Conservation (phyloP, 2,329 filamentous ascomycete genomes). For the Fusarium sp. region DNA sequence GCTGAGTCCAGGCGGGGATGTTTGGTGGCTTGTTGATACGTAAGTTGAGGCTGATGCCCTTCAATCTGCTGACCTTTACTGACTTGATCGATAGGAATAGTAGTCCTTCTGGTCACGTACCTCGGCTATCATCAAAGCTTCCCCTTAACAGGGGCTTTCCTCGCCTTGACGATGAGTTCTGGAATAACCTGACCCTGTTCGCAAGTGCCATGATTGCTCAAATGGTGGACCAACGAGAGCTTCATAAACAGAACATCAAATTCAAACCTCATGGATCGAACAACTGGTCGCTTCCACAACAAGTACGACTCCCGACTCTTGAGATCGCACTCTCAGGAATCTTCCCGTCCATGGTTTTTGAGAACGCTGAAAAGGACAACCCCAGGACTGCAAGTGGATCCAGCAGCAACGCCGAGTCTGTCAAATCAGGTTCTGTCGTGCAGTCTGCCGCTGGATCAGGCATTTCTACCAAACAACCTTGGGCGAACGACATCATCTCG, state of each 20-base stretch:
- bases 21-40: constrained; percentile 80
- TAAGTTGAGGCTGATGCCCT: constrained; percentile 51
- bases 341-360: constrained; percentile 52
- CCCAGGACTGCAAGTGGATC: constrained; percentile 9
- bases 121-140: constrained; percentile 54
- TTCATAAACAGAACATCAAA: constrained; percentile 59
- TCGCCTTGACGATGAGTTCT: constrained; percentile 61
- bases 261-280: constrained; percentile 50
- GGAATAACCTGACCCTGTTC: constrained; percentile 63
- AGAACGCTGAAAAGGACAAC: constrained; percentile 34
- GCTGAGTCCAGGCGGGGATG: constrained; percentile 77
- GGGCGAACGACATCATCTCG: constrained; percentile 69
- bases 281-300: constrained; percentile 55
- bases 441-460: constrained; percentile 30
- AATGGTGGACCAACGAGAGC: constrained; percentile 59
- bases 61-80: constrained; percentile 18
- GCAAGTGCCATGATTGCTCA: constrained; percentile 64
- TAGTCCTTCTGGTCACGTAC: constrained; percentile 38
- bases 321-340: constrained; percentile 62
- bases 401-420: constrained; percentile 16
- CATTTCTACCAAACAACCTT: constrained; percentile 53
- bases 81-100: constrained; percentile 43
- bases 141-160: constrained; percentile 58
- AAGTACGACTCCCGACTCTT: constrained; percentile 61
- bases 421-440: constrained; percentile 41